Evolutionary conservation across 805 yeast genomes (phyloP).

Genomic region (Saccharomycopsis guyanensis): DNA sequence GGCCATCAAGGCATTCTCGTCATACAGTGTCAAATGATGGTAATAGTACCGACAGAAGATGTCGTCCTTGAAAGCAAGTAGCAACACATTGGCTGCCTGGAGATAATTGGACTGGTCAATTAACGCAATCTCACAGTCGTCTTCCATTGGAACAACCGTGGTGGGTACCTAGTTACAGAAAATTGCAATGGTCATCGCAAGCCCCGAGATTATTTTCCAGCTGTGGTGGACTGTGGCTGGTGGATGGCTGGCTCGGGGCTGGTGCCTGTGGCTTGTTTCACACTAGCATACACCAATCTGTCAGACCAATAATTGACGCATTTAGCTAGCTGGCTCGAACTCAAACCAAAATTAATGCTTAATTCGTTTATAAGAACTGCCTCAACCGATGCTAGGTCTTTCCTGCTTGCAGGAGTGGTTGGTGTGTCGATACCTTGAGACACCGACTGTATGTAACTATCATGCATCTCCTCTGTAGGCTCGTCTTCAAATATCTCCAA

Average conservation of each 20-base stretch:
- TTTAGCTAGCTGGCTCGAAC: conserved; percentile 6
- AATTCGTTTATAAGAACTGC: conserved; percentile 16
- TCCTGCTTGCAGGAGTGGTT: not conserved
- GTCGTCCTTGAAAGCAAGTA: conserved; percentile 8
- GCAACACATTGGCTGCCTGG: conserved; percentile 9
- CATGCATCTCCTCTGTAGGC: not conserved
- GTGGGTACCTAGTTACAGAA: too few relatives aligned
- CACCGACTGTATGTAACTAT: too few relatives aligned
- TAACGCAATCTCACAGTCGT: conserved; percentile 2
- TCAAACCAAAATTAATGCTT: conserved; percentile 20
- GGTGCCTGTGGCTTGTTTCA: too few relatives aligned
- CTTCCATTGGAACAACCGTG: not conserved
- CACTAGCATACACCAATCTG: too few relatives aligned
- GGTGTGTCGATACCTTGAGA: not conserved
- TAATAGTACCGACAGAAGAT: conserved; percentile 3
- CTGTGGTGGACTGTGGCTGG: too few relatives aligned
- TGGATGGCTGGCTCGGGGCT: too few relatives aligned
- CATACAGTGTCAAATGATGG: conserved; percentile 1
- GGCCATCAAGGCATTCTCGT: not conserved
- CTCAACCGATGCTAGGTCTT: conserved; percentile 14
- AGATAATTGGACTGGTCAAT: conserved; percentile 1
- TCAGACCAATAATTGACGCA: conserved; percentile 16
- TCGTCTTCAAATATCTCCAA: conserved; percentile 23
- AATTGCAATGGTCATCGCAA: too few relatives aligned
- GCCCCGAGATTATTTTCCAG: too few relatives aligned